These are phyloP conservation scores for Dactylorhiza incarnata DNA, from an alignment of 106 monocot genomes.

Conservation along the genomic window DNA sequence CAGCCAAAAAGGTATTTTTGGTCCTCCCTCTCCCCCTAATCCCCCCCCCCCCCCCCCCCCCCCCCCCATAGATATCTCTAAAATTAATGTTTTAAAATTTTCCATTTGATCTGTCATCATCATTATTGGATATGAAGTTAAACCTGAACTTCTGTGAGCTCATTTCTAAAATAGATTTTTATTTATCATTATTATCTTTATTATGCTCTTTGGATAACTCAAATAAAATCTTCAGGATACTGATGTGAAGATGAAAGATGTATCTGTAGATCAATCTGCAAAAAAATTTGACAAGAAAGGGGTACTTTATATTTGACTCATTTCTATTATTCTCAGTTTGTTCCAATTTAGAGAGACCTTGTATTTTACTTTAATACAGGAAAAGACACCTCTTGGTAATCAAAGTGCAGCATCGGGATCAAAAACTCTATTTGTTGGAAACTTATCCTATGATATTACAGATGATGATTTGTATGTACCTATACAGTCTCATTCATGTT, in stretches of 20 bases:
- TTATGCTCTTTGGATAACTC: background rate
- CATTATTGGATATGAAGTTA: background rate
- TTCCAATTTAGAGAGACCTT: background rate
- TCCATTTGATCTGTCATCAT: too few relatives aligned
- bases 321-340: background rate
- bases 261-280: background rate
- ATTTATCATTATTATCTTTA: background rate
- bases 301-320: constrained; percentile 11
- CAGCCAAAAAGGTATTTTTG: constrained; percentile 28
- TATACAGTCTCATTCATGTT: background rate
- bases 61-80: too few relatives aligned
- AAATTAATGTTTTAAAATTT: too few relatives aligned
- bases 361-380: constrained; percentile 24
- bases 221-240: background rate
- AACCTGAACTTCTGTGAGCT: background rate
- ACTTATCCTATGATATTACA: constrained; percentile 38
- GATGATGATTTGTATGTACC: constrained; percentile 59
- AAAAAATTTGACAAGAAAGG: constrained; percentile 21
- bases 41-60: too few relatives aligned
- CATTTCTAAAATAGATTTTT: background rate
- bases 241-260: constrained; percentile 42
- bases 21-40: background rate
- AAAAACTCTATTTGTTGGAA: constrained; percentile 74
- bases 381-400: constrained; percentile 44
- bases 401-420: constrained; percentile 24